These are phyloP conservation scores for Bipolaris gigantea DNA, from an alignment of 2,329 filamentous ascomycete species.

Conservation along the genomic window DNA sequence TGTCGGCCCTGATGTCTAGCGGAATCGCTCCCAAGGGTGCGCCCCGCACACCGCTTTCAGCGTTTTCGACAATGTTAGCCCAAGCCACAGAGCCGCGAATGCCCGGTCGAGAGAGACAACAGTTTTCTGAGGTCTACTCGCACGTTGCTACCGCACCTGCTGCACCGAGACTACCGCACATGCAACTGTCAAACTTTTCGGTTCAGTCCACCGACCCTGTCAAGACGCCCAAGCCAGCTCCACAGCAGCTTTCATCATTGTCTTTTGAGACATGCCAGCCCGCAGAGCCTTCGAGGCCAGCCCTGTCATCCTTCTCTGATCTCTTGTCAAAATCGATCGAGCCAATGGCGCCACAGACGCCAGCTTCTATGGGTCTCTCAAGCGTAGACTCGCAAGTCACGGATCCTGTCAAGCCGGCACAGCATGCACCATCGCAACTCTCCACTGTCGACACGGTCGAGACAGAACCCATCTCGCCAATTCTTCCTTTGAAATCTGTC, in stretches of 20 bases:
- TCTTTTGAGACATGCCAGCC: slow-evolving; percentile 33
- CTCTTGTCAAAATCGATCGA: slow-evolving; percentile 25
- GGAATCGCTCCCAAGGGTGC: slow-evolving; percentile 29
- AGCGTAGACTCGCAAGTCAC: slow-evolving; percentile 27
- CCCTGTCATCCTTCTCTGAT: slow-evolving; percentile 20
- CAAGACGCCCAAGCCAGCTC: slow-evolving; percentile 11
- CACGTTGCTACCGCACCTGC: slow-evolving; percentile 22
- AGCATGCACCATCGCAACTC: slow-evolving; percentile 19
- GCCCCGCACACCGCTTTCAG: slow-evolving; percentile 18
- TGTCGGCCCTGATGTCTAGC: slow-evolving; percentile 35
- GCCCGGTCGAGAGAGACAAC: slow-evolving; percentile 10
- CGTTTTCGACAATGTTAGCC: slow-evolving; percentile 27
- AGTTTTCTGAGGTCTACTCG: slow-evolving; percentile 21
- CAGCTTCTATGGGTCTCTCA: slow-evolving; percentile 21
- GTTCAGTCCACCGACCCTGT: slow-evolving; percentile 32
- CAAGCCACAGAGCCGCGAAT: slow-evolving; percentile 23
- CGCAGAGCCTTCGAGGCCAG: slow-evolving; percentile 14
- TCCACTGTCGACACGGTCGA: slow-evolving; percentile 33
- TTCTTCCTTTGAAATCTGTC: slow-evolving; percentile 4
- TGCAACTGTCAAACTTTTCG: slow-evolving; percentile 28
- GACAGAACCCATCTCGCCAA: slow-evolving; percentile 32
- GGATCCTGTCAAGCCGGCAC: slow-evolving; percentile 29
- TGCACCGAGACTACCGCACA: slow-evolving; percentile 14
- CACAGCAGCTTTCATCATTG: slow-evolving; percentile 23
- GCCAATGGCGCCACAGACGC: slow-evolving; percentile 21